Evolutionary conservation across 169 alveolate genomes (phyloP).

Genomic region (Perkinsus olseni): DNA sequence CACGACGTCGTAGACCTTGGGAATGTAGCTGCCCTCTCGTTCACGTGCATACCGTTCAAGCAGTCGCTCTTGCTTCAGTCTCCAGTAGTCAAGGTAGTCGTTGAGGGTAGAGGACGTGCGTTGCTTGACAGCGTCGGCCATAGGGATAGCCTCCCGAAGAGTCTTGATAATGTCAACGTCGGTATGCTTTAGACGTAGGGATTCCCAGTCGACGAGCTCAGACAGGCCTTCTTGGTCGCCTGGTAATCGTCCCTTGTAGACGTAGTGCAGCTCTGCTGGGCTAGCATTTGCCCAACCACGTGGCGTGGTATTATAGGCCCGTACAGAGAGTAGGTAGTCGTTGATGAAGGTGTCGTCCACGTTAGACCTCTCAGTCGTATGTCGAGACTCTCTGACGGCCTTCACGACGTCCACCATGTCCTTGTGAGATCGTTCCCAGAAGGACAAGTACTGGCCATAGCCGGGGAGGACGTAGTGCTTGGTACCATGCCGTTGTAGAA

Average conservation of each 20-base stretch:
- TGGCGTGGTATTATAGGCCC: background rate
- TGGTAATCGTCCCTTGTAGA: background rate
- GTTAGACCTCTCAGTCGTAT: background rate
- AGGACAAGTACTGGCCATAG: background rate
- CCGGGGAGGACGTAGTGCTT: background rate
- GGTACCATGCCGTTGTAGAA: background rate
- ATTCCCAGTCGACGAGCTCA: background rate
- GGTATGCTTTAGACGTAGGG: background rate
- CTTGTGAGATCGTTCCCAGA: background rate
- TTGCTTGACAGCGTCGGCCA: background rate
- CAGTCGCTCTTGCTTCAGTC: background rate
- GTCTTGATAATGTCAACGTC: background rate
- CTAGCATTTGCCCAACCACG: background rate
- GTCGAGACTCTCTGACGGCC: background rate
- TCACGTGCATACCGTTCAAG: background rate
- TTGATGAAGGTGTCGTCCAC: background rate
- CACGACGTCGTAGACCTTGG: background rate
- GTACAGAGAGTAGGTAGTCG: background rate
- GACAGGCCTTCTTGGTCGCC: background rate
- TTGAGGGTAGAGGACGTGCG: background rate
- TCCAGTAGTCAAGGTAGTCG: background rate
- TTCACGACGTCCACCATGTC: background rate
- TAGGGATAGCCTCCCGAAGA: background rate
- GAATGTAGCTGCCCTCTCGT: background rate
- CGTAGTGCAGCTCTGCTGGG: background rate